phyloP scores from a whole-genome alignment of 495 filamentous ascomycete species.

The Aspergillus bertholletiae region DNA sequence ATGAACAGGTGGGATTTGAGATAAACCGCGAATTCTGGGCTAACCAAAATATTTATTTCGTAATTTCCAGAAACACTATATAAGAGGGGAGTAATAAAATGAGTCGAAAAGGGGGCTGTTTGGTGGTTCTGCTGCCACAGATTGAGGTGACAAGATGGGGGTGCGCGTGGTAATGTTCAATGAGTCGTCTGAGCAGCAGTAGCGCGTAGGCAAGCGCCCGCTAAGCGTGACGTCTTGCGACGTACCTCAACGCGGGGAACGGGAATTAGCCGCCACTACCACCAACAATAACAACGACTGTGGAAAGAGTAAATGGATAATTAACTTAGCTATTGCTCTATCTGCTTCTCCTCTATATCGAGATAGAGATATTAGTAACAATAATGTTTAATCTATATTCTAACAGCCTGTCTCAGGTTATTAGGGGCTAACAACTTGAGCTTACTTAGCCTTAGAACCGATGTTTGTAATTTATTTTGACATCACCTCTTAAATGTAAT shows the following conservation, averaged over 20 bases:
- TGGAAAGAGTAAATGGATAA: not conserved
- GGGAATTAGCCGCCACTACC: not conserved
- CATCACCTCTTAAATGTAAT: too few relatives aligned
- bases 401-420: too few relatives aligned
- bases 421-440: too few relatives aligned
- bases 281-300: not conserved
- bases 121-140: not conserved
- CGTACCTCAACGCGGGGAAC: not conserved
- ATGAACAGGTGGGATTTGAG: not conserved
- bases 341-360: not conserved
- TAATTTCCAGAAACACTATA: not conserved
- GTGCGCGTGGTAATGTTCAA: not conserved
- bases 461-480: too few relatives aligned
- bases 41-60: not conserved
- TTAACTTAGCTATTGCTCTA: not conserved
- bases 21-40: not conserved
- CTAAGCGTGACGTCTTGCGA: conserved; percentile 1
- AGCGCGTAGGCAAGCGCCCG: not conserved
- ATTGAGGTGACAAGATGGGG: not conserved
- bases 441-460: too few relatives aligned
- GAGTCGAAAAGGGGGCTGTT: not conserved
- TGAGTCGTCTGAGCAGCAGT: not conserved
- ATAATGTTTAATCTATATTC: too few relatives aligned
- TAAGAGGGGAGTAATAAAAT: not conserved
- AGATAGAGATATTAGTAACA: too few relatives aligned